Evolutionary conservation across 1,284 basidiomycete species (phyloP), one percentile per base, ranked within the genome.

Genomic region (Ceratobasidium sp.): DNA sequence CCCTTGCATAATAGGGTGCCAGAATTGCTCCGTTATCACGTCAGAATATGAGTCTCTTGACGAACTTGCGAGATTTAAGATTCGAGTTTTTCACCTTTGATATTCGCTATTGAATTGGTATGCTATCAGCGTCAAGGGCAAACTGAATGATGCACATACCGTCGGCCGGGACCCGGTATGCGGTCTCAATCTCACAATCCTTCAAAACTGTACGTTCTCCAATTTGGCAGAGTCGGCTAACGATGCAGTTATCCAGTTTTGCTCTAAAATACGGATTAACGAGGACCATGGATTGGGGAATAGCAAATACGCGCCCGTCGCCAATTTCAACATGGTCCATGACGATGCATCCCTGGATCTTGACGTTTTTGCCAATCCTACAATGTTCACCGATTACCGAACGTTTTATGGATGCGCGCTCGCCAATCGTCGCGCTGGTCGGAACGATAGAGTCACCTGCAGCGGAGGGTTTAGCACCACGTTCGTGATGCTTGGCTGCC

Each of bases 311-410:
- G 17, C 29, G 76, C 87, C 92, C 92, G 72, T 96, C 93, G 31
- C 85, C 92, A 29, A 99, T 82, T 2, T 90, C 84, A 73, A 94
- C 96, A 75, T 94, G 92, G 76, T 98, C 96, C 77, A 97, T 85
- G 31, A 99, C 78, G 12, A 98, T 86, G 74, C 91, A 95, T n/a
- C 92, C 91, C 0, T 84, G 85, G 68, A 98, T 87, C 78, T 90
- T 94, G 32, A 86, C 90, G 80, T 90, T 90, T 76, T 89, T 93
- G 12, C 94, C 95, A 71, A 98, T 92, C 25, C 87, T 80, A 75
- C 94, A 96, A 75, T 96, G 93, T 71, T 89, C 86, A 4, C 96
- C 96, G 27, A 98, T 86, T 25, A 96, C 85, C 7, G 90, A 92
- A 73, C 90, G 90, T 78, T 97, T 98, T 78, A 99, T 89, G 35